Evolutionary conservation across 176 grass and related monocot genomes (phyloP), one percentile per base, ranked within the genome.

Genomic region (Oryza australiensis): DNA sequence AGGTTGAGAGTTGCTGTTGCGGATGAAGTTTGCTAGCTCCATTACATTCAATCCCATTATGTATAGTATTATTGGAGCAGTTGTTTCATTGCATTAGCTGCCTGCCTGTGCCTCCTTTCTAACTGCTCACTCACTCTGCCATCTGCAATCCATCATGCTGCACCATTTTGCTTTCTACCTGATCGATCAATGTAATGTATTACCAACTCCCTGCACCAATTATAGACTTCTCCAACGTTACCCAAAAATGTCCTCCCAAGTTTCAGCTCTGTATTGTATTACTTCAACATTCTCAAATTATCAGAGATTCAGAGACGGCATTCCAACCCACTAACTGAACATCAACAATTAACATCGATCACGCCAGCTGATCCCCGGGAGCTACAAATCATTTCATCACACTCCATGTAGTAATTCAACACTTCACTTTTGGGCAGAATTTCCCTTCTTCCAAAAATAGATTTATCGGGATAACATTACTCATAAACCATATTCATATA

Each of bases 121-220:
- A 80, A 68, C 77, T 80, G 64, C 45, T 80, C 45, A 35, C 63
- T 78, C 76, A 22, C 20, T 24, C 55, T 24, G 55, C 22, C 22
- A 59, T 9, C 20, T 59, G 7, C 20, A 59, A 23, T 59, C 22
- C 53, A 23, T 59, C 53, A 59, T 22, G 7, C 53, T 37, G 35
- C 35, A 59, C 53, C 53, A 59, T 59, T 59, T 37, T 37, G 53
- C 55, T 60, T 60, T 60, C 55, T 60, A 60, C 20, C 55, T 24
- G 55, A 60, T 60, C 55, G 9, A 60, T n/a, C 38, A 40, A 40
- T 40, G 38, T 40, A 40, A 40, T 11, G 38, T 40, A 40, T 9
- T 40, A 46, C 3, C 43, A 46, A 46, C 43, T 46, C 38, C 41
- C 41, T 13, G 41, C 10, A 49, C 46, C 6, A 8, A 55, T 7